phyloP scores from a whole-genome alignment of 495 filamentous ascomycete genomes.

The Chaetomium cochliodes region DNA sequence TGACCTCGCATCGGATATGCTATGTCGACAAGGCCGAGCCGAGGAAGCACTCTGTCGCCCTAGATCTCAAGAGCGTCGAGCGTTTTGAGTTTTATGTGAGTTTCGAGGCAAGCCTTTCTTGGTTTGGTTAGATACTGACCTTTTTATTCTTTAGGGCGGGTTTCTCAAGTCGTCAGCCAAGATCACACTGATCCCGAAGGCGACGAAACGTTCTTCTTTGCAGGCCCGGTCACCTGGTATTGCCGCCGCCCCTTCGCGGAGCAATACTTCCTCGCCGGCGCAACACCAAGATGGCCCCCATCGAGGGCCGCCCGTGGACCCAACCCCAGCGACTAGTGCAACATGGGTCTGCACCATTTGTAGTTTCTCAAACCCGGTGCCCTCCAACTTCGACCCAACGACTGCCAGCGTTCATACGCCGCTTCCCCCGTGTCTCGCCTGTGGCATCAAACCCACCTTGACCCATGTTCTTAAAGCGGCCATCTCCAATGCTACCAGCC shows the following conservation, averaged over 20 bases:
- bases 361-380: slow-evolving; percentile 92
- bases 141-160: slow-evolving; percentile 60
- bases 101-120: background rate
- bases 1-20: slow-evolving; percentile 91
- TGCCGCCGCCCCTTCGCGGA: slow-evolving; percentile 41
- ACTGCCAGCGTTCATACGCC: slow-evolving; percentile 72
- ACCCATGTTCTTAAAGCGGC: slow-evolving; percentile 79
- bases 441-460: slow-evolving; percentile 88
- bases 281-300: slow-evolving; percentile 51
- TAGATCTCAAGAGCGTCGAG: slow-evolving; percentile 89
- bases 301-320: slow-evolving; percentile 49
- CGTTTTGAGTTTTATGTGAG: slow-evolving; percentile 84
- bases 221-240: slow-evolving; percentile 45
- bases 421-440: slow-evolving; percentile 83
- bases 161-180: slow-evolving; percentile 96
- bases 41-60: slow-evolving; percentile 75
- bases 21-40: slow-evolving; percentile 92
- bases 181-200: slow-evolving; percentile 81
- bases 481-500: slow-evolving; percentile 63
- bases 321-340: slow-evolving; percentile 55
- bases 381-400: slow-evolving; percentile 84
- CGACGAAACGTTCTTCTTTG: slow-evolving; percentile 55
- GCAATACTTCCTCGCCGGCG: slow-evolving; percentile 48
- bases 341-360: slow-evolving; percentile 99
- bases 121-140: slow-evolving; percentile 23